Evolutionary conservation across 2,329 filamentous ascomycete genomes (phyloP).

Genomic region (Fusarium agapanthi): DNA sequence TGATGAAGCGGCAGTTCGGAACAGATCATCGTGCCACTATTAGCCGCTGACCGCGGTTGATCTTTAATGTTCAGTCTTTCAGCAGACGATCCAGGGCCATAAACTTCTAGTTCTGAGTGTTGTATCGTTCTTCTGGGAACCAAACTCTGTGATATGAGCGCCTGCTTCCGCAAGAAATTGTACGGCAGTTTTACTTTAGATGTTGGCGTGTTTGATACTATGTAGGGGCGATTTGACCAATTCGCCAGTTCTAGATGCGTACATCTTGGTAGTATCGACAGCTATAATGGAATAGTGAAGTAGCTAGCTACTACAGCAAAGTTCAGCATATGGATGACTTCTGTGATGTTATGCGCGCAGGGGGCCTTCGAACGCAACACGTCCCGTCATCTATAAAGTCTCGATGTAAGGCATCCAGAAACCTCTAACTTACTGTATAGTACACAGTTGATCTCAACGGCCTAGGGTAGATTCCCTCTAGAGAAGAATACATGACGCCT

Average conservation of each 20-base stretch:
- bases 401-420: neutral
- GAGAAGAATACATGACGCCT: constrained; percentile 21
- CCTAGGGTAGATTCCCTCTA: neutral
- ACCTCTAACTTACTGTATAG: too few species aligned
- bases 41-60: neutral
- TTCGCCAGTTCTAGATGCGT: neutral
- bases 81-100: neutral
- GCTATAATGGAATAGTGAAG: neutral
- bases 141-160: neutral
- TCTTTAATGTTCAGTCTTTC: neutral
- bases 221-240: neutral
- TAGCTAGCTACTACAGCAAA: neutral
- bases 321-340: neutral
- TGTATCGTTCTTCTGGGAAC: neutral
- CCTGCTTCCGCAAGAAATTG: neutral
- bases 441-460: neutral
- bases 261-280: neutral
- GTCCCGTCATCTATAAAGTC: neutral
- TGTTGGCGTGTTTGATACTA: neutral
- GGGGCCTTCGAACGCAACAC: neutral
- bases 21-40: neutral
- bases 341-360: neutral
- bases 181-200: neutral
- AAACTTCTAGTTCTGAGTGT: neutral
- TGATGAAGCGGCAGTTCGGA: neutral